Conservation (phyloP, 1,139 yeast genomes). For the Hanseniaspora uvarum region DNA sequence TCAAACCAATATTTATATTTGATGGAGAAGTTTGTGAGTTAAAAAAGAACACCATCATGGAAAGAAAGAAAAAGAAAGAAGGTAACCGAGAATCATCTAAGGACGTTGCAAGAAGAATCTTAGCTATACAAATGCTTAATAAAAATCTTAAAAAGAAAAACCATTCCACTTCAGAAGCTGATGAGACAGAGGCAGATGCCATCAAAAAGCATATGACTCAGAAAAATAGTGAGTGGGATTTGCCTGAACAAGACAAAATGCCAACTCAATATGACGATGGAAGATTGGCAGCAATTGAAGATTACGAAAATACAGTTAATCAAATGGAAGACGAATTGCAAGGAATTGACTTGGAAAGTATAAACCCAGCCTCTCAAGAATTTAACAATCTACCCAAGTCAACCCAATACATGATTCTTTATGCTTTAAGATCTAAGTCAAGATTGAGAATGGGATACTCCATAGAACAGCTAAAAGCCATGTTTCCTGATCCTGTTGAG, state of each 20-base stretch:
- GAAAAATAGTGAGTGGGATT: constrained; percentile 68
- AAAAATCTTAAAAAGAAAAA: constrained; percentile 22
- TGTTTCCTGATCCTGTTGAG: constrained; percentile 79
- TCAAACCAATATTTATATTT: constrained; percentile 86
- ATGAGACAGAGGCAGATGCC: constrained; percentile 16
- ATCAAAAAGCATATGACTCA: constrained; percentile 28
- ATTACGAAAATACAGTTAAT: constrained; percentile 50
- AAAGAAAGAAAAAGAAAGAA: constrained; percentile 60
- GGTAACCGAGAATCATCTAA: constrained; percentile 63
- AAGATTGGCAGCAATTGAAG: constrained; percentile 65
- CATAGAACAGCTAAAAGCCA: constrained; percentile 67
- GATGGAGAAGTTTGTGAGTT: constrained; percentile 94
- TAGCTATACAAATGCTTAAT: constrained; percentile 70
- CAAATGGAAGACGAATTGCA: constrained; percentile 59
- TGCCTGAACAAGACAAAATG: constrained; percentile 57
- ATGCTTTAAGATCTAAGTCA: constrained; percentile 71
- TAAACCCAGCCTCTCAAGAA: constrained; percentile 61
- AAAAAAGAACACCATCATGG: constrained; percentile 63
- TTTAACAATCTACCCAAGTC: constrained; percentile 61
- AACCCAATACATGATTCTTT: constrained; percentile 78
- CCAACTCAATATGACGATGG: constrained; percentile 43
- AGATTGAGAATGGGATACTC: constrained; percentile 91
- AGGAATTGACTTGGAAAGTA: constrained; percentile 55
- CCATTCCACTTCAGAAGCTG: background rate
- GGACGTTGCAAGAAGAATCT: constrained; percentile 66